Evolutionary conservation across 2,329 filamentous ascomycete species (phyloP), one percentile per base, ranked within the genome.

Genomic region (Aspergillus jensenii): DNA sequence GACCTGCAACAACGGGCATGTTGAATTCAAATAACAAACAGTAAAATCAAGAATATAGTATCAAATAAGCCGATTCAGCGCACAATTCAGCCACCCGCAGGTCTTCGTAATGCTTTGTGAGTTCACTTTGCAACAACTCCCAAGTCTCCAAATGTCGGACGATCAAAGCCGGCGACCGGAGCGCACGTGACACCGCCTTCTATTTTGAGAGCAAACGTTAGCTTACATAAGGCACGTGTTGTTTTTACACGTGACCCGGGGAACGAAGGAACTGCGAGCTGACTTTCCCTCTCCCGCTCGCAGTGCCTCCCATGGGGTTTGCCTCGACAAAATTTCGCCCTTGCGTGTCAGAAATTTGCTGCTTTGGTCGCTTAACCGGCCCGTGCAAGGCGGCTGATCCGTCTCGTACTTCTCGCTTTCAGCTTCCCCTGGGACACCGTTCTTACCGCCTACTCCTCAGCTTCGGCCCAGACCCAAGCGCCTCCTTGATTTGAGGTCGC

Each of bases 1-100:
- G 80, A 62, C 80, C 80, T 68, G 83, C 83, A 68, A 87, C 79
- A 47, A 79, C 77, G 59, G 84, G 83, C 84, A 86, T 86, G 55
- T 59, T 77, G 67, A 55, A 50, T 19, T 15, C 27, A 21, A 23
- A 31, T 31, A 21, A 35, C n/a, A 27, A 45, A 12, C 12, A 48
- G 21, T 21, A 31, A 46, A 11, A 23, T 31, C 19, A 4, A 37
- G 46, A 23, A 37, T 31, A 21, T 27, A 12, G n/a, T 43, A 43
- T 19, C 17, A 12, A 19, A n/a, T 9, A n/a, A 43, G 40, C 19
- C 7, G 35, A 35, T 11, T 4, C 45, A 14, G 25, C 25, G 25
- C 44, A 46, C 14, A n/a, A 46, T 11, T 12, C 21, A 19, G n/a
- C 8, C 44, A n/a, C 27, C n/a, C 14, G n/a, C 5, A 19, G 17